phyloP scores from a whole-genome alignment of 441 rosid species.

The Corymbia citriodora region DNA sequence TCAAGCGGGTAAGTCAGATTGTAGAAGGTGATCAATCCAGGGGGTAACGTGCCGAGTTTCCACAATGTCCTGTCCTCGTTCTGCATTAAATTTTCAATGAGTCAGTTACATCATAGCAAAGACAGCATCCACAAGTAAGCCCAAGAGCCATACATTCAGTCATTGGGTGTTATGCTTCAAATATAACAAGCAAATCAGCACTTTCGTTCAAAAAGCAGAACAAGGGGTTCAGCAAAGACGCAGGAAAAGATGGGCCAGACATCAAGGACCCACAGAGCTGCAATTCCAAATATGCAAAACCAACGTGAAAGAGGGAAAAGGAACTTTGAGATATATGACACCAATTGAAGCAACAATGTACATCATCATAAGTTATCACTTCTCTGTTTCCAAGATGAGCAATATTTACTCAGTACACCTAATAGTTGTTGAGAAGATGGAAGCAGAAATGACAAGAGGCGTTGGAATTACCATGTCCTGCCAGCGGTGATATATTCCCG shows the following conservation, averaged over 20 bases:
- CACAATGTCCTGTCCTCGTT: constrained; percentile 94
- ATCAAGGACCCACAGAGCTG: background rate
- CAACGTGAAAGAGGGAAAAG: background rate
- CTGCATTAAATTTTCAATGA: constrained; percentile 39
- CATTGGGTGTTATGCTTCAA: background rate
- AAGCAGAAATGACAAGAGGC: background rate
- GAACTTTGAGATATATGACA: background rate
- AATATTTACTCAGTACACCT: background rate
- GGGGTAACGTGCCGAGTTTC: constrained; percentile 96
- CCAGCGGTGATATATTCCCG: constrained; percentile 90
- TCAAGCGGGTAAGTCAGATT: constrained; percentile 83
- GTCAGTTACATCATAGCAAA: background rate
- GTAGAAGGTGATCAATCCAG: constrained; percentile 91
- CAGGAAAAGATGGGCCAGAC: background rate
- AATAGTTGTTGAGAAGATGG: background rate
- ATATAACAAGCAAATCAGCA: background rate
- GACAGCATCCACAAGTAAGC: background rate
- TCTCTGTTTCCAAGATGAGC: background rate
- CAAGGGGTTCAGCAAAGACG: background rate
- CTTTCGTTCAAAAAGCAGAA: background rate
- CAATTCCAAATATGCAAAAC: background rate
- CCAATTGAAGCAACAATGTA: background rate
- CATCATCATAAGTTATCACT: background rate
- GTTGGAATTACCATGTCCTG: constrained; percentile 70
- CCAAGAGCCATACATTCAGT: background rate